Conservation (phyloP, 176 grass and related monocot genomes). For the Rhipidocladum racemiflorum region DNA sequence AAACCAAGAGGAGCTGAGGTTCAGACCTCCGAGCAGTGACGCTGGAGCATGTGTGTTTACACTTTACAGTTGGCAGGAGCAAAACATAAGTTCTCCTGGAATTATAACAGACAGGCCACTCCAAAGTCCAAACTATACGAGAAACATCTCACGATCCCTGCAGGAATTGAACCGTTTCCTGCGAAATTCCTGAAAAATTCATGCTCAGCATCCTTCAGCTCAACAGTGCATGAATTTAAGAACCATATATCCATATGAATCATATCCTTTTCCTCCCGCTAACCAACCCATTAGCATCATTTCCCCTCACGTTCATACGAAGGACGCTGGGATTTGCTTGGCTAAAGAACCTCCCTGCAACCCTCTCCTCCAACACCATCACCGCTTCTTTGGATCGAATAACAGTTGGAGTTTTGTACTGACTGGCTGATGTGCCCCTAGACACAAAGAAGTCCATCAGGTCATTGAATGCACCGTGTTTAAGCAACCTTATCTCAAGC, state of each 20-base stretch:
- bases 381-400: neutral
- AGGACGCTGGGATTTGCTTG: neutral
- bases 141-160: too few species aligned
- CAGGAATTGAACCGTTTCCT: too few species aligned
- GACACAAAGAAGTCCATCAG: conserved; percentile 27
- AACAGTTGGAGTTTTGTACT: conserved; percentile 14
- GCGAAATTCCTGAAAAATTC: too few species aligned
- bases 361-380: conserved; percentile 16
- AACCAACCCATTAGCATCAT: neutral
- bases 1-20: too few species aligned
- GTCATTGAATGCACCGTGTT: neutral
- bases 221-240: neutral
- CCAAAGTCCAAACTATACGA: neutral
- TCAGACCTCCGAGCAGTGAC: too few species aligned
- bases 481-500: conserved; percentile 15
- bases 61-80: neutral
- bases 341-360: neutral
- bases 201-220: neutral
- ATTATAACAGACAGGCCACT: neutral
- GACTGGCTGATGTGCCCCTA: conserved; percentile 1
- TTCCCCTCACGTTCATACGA: neutral
- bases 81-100: neutral
- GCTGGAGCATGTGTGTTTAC: too few species aligned
- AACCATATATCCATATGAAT: neutral
- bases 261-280: neutral